Evolutionary conservation across 169 alveolate species (phyloP).

Genomic region (Eimeria tenella): DNA sequence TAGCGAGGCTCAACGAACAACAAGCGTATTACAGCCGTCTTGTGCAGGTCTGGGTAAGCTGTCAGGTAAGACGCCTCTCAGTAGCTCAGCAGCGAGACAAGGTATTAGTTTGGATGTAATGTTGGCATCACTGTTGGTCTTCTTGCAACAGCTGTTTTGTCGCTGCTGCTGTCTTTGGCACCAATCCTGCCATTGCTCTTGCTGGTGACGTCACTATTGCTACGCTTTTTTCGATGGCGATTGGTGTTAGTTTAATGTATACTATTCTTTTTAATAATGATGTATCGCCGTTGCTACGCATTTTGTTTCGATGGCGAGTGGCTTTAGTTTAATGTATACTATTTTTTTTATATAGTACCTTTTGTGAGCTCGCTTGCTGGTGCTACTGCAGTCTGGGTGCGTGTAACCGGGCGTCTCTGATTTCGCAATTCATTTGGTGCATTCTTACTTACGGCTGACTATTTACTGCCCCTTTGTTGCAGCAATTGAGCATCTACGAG

Average conservation of each 20-base stretch:
- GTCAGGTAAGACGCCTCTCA: slow-evolving; percentile 44
- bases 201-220: background rate
- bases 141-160: background rate
- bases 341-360: too few relatives aligned
- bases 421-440: background rate
- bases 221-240: background rate
- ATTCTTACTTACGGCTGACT: background rate
- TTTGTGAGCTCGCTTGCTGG: background rate
- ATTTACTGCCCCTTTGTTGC: slow-evolving; percentile 33
- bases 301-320: background rate
- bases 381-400: slow-evolving; percentile 18
- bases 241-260: background rate
- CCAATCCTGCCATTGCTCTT: background rate
- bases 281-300: background rate
- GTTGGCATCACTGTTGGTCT: background rate
- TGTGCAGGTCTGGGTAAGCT: slow-evolving; percentile 67
- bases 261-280: too few relatives aligned
- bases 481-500: slow-evolving; percentile 66
- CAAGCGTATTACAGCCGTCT: slow-evolving; percentile 25
- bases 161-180: slow-evolving; percentile 18
- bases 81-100: background rate
- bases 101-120: background rate
- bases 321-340: too few relatives aligned
- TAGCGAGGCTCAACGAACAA: slow-evolving; percentile 10
- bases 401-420: background rate